Evolutionary conservation across 768 basidiomycete species (phyloP), one percentile per base, ranked within the genome.

Genomic region (Mrakia blollopis): DNA sequence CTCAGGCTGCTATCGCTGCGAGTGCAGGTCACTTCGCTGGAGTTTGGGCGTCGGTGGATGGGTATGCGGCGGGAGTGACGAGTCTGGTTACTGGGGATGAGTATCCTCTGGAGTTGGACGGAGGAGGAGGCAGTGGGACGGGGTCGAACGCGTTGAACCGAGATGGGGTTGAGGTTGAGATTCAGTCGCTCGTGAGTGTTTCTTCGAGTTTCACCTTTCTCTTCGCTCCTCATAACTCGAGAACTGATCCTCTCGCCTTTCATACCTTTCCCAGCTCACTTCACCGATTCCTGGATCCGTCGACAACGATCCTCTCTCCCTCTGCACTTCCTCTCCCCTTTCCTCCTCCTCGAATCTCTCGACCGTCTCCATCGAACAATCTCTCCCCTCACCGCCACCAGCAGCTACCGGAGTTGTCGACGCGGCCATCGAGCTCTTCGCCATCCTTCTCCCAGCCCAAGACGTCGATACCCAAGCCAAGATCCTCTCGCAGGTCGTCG

Each of bases 1-100:
- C 97, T 25, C 96, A 98, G 83, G 94, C 94, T 0, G 92, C 93
- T 0, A 96, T 98, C 79, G 91, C 92, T 0, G 90, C 92, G 0
- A 92, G 90, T 9, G 87, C 92, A 0, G 95, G 94, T 0, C 86
- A 88, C 0, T 95, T 97, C 83, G 89, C 89, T 3, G 89, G 88
- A 21, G 87, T 99, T 18, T 98, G 96, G 96, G 88, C 91, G 75
- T 88, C 88, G 74, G 86, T 87, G 2, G 96, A 98, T 83, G 92
- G 93, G 8, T 96, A 94, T 84, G 95, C 90, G 0, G 94, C 93
- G 83, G 96, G 96, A 0, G 89, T 97, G 2, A 92, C 93, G 4
- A 91, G 87, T 61, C 84, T 90, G 35, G 72, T 80, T 14, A 11
- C 11, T 0, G 80, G 60, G 16, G 79, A 78, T n/a, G 79, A 79